phyloP scores from a whole-genome alignment of 2,329 filamentous ascomycete genomes.

The Aspergillus uvarum region DNA sequence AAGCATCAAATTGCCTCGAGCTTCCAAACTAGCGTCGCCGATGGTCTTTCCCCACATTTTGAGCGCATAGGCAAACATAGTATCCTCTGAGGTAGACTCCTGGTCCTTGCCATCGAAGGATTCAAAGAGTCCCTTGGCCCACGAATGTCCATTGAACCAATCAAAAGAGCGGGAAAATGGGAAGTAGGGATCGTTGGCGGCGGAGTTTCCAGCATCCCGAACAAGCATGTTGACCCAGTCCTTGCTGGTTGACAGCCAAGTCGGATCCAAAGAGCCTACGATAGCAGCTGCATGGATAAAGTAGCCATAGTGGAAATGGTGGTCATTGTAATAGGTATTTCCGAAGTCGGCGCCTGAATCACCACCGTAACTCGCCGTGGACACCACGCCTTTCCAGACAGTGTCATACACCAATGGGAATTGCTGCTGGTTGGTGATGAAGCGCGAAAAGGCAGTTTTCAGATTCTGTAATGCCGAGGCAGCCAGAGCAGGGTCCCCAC shows the following conservation, averaged over 20 bases:
- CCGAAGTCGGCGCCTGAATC: conserved; percentile 79
- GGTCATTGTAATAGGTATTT: conserved; percentile 72
- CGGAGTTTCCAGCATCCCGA: conserved; percentile 80
- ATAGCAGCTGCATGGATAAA: conserved; percentile 84
- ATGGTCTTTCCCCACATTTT: conserved; percentile 89
- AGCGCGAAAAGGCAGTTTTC: conserved; percentile 65
- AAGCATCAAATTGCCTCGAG: conserved; percentile 80
- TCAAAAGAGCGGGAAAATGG: conserved; percentile 83
- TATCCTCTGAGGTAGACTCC: conserved; percentile 88
- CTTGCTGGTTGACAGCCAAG: conserved; percentile 71
- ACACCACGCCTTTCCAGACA: conserved; percentile 78
- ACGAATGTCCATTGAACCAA: conserved; percentile 92
- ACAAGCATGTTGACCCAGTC: conserved; percentile 81
- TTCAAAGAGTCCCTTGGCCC: conserved; percentile 66
- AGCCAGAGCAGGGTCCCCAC: conserved; percentile 59
- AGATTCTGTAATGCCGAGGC: conserved; percentile 60
- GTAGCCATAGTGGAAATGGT: conserved; percentile 72
- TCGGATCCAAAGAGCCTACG: conserved; percentile 73
- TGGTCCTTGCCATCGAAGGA: conserved; percentile 56
- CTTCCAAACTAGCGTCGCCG: conserved; percentile 76
- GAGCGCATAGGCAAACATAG: conserved; percentile 79
- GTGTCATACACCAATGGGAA: conserved; percentile 58
- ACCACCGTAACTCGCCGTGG: conserved; percentile 68
- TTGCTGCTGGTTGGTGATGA: conserved; percentile 66
- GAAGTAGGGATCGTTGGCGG: conserved; percentile 68